Evolutionary conservation across 768 basidiomycete genomes (phyloP).

Genomic region (Pleurotus tuoliensis): DNA sequence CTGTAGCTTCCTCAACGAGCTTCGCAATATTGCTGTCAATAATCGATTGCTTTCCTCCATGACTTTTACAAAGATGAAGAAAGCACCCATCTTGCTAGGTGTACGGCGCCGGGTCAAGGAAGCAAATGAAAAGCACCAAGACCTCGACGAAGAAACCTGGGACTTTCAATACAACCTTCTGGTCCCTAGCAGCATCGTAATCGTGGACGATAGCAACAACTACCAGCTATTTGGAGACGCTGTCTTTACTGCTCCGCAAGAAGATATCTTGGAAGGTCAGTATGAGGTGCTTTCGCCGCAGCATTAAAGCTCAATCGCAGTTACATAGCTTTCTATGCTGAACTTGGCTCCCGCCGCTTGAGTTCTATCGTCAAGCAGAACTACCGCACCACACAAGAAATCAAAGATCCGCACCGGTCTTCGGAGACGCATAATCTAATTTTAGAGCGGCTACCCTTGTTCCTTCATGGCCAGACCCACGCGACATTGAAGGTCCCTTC

Average conservation of each 20-base stretch:
- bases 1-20: conserved; percentile 73
- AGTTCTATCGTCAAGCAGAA: conserved; percentile 75
- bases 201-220: conserved; percentile 84
- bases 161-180: conserved; percentile 71
- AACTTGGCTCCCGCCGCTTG: conserved; percentile 72
- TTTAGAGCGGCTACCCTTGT: conserved; percentile 82
- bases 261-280: conserved; percentile 83
- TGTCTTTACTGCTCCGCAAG: conserved; percentile 80
- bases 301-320: conserved; percentile 4
- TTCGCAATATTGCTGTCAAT: conserved; percentile 86
- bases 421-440: conserved; percentile 57
- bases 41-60: conserved; percentile 44
- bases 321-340: conserved; percentile 62
- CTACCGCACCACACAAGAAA: conserved; percentile 56
- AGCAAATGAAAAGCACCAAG: conserved; percentile 25
- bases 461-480: conserved; percentile 86
- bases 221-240: conserved; percentile 76
- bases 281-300: not conserved
- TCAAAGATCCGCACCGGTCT: conserved; percentile 43
- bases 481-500: conserved; percentile 56
- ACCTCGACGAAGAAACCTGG: conserved; percentile 70
- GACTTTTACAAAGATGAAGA: conserved; percentile 64
- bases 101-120: conserved; percentile 51
- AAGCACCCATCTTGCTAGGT: conserved; percentile 68
- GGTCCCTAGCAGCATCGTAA: conserved; percentile 63